Evolutionary conservation across 2,329 filamentous ascomycete genomes (phyloP), one percentile per base, ranked within the genome.

Genomic region (Hirsutella rhossiliensis): DNA sequence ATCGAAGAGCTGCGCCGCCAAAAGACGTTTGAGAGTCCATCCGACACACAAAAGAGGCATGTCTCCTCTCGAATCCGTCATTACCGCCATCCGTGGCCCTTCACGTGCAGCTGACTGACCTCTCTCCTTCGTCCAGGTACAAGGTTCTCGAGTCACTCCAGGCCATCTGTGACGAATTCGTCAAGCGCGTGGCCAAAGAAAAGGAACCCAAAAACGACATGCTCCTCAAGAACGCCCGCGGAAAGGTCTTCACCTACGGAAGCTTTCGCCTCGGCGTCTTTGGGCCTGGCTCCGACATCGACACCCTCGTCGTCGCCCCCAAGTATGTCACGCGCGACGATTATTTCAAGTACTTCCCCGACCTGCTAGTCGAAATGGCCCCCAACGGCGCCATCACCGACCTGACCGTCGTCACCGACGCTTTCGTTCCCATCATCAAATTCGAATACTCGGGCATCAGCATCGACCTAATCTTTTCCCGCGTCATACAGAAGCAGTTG

Each of bases 351-450:
- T 72, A 84, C 54, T 96, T 96, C 54, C 89, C 89, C n/a, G 71
- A 77, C 18, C 68, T 94, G 40, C 76, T 98, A 41, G 69, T 82
- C 53, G 73, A 82, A 52, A 82, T 92, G 76, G 80, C 86, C 1
- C 78, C 84, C 9, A 68, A 78, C 32, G 84, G 81, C n/a, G 75
- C 88, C 47, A 87, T 97, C 54, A 83, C 84, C 47, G 87, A 94
- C 59, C 72, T 96, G 55, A 82, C 86, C 2, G 78, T 84, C 0
- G 92, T 98, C 32, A 82, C 82, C 40, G 90, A 94, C 56, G 87
- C 90, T 4, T 94, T 87, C 57, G 90, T 97, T 8, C 92, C 92
- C 40, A 94, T 98, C 60, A 97, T 98, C 69, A 97, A 96, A 62
- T 86, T 97, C 56, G 87, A 94, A 60, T 87, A 94, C 53, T 80